phyloP scores from a whole-genome alignment of 2,329 filamentous ascomycete species.

The Trichophyton mentagrophytes region DNA sequence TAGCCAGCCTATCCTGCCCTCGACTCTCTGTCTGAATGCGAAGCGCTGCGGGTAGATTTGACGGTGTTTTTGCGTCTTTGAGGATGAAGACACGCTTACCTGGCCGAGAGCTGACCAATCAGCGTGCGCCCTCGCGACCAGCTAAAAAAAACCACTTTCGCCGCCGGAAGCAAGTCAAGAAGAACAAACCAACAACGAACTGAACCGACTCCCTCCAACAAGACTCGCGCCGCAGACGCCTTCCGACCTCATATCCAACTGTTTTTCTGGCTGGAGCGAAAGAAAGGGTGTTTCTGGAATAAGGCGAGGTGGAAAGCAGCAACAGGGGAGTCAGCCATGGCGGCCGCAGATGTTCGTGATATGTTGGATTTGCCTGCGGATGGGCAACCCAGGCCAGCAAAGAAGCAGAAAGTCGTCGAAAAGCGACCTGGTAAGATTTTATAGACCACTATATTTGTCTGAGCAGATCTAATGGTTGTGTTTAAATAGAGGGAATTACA shows the following conservation, averaged over 20 bases:
- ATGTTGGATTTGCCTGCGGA: slow-evolving; percentile 65
- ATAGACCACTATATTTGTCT: not conserved
- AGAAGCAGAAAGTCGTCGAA: slow-evolving; percentile 59
- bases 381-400: slow-evolving; percentile 44
- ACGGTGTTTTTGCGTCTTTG: not conserved
- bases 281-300: not conserved
- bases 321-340: slow-evolving; percentile 16
- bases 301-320: not conserved
- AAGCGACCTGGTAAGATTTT: slow-evolving; percentile 41
- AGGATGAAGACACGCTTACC: not conserved
- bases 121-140: not conserved
- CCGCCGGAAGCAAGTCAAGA: not conserved
- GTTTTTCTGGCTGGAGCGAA: not conserved
- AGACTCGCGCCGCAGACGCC: not conserved
- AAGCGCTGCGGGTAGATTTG: not conserved
- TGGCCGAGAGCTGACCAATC: slow-evolving; percentile 6
- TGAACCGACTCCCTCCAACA: no score
- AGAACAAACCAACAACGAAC: not conserved
- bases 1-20: not conserved
- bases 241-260: not conserved
- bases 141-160: not conserved
- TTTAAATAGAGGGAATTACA: slow-evolving; percentile 35
- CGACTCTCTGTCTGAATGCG: not conserved
- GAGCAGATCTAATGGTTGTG: slow-evolving; percentile 5
- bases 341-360: slow-evolving; percentile 71